Evolutionary conservation across 495 filamentous ascomycete species (phyloP).

Genomic region (Beverwykella pulmonaria): DNA sequence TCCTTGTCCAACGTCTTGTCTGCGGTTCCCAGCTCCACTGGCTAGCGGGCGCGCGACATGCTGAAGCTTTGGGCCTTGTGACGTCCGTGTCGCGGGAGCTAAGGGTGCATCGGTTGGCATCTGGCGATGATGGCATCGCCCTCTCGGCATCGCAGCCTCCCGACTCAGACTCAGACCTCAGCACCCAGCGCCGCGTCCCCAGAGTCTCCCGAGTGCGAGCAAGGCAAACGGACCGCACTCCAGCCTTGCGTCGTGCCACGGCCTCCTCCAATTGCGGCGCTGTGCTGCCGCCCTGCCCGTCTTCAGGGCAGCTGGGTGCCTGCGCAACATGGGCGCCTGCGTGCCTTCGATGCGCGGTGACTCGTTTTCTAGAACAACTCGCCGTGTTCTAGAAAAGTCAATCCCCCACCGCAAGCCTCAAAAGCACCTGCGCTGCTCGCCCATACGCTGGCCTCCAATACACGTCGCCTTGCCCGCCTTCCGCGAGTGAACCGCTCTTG

Average conservation of each 20-base stretch:
- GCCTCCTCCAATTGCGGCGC: constrained; percentile 8
- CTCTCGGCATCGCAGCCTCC: neutral
- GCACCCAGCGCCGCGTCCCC: neutral
- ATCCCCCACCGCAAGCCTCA: neutral
- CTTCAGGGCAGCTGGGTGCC: neutral
- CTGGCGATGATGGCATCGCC: neutral
- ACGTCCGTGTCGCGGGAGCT: constrained; percentile 30
- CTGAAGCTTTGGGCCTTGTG: constrained; percentile 17
- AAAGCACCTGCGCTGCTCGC: neutral
- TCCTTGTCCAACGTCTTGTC: neutral
- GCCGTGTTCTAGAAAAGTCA: constrained; percentile 4
- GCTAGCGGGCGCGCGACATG: neutral
- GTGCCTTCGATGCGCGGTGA: neutral
- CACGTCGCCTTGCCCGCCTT: constrained; percentile 1
- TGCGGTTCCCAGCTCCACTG: neutral
- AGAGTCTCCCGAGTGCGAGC: neutral
- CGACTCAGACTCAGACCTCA: neutral
- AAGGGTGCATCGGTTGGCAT: neutral
- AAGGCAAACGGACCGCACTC: neutral
- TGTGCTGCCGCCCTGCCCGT: constrained; percentile 1
- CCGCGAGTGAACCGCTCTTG: neutral
- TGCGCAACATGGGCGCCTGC: neutral
- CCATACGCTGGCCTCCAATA: neutral
- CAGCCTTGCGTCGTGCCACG: constrained; percentile 1
- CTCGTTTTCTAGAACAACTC: neutral